Base-by-base conservation (phyloP, 208 protist genomes). In the Leptomonas pyrrhocoris region DNA sequence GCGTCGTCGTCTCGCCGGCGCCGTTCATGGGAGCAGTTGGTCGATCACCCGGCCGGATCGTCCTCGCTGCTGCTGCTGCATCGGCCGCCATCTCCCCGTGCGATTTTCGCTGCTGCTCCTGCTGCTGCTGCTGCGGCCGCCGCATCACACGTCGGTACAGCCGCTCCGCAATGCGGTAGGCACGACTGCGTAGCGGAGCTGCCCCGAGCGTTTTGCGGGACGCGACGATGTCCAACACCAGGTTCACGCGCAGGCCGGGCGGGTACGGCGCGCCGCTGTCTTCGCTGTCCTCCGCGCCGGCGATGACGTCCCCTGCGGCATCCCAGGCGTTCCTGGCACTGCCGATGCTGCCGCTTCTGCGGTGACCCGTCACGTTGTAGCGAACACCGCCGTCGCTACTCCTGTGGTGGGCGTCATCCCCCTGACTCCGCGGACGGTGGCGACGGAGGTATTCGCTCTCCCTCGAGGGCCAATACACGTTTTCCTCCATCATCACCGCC, bases 191-290 rank as follows among this genome's bases (percentile, higher is more conserved):
- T 28, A 74, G 66, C n/a, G 83, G 81, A 1, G 61, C 59, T 6
- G 70, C 58, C 1, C 85, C 79, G 18, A 95, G 79, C 23, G 84
- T 80, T 53, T 95, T 95, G 42, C 90, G 84, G 1, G 87, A 93
- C 19, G 87, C 90, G n/a, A 95, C 49, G 51, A 95, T 85, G 62
- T 95, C 87, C 4, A 93, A 40, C 27, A 74, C 68, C 13, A 54
- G 50, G 48, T 68, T 81, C 68, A 70, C 79, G n/a, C 36, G 71
- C 28, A 63, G 56, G 31, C 45, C 73, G 27, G 55, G 23, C 56
- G 53, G 60, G 63, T 71, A 77, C 16, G 11, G 19, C n/a, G 34
- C 21, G 42, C 19, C 11, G 30, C 27, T 36, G 18, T 31, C 36
- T 18, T 34, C 53, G 15, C 7, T 27, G 15, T 34, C 53, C 6